Conservation (phyloP, 75 land plant species). For the Adiantum capillusveneris region DNA sequence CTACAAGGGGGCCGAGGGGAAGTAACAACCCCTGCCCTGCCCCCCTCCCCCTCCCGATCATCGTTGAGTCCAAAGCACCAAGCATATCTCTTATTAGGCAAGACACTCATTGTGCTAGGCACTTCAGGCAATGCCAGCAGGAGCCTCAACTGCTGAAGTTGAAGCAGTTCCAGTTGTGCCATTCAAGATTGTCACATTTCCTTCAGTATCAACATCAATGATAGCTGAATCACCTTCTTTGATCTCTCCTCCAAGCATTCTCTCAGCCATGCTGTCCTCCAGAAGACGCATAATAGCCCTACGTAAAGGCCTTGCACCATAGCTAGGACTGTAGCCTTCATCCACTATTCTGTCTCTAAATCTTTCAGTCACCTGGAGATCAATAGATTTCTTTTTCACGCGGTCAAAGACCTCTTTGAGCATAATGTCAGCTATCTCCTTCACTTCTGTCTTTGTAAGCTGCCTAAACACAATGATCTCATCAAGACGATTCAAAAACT, state of each 20-base stretch:
- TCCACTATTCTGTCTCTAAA: constrained; percentile 36
- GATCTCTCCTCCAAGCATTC: constrained; percentile 36
- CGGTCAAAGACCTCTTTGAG: constrained; percentile 41
- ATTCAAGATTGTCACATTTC: constrained; percentile 31
- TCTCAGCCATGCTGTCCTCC: constrained; percentile 36
- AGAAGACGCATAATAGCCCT: constrained; percentile 36
- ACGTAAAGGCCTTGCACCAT: constrained; percentile 39
- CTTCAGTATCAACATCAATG: constrained; percentile 33
- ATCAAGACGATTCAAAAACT: constrained; percentile 46
- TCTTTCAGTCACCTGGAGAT: constrained; percentile 46
- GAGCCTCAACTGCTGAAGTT: constrained; percentile 4
- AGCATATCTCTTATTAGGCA: too few relatives aligned
- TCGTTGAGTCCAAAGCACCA: too few relatives aligned
- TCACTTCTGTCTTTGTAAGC: constrained; percentile 48
- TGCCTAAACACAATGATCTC: constrained; percentile 58
- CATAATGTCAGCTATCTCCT: constrained; percentile 55
- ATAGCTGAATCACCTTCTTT: constrained; percentile 42
- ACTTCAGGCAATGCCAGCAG: constrained; percentile 21
- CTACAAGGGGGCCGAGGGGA: too few relatives aligned
- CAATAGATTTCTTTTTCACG: constrained; percentile 35
- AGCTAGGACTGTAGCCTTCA: constrained; percentile 41
- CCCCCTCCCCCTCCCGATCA: too few relatives aligned
- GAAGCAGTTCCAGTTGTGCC: constrained; percentile 15
- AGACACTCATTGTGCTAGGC: too few relatives aligned
- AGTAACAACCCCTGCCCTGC: too few relatives aligned